Base-by-base conservation (phyloP, 306 rosid species). In the Vicia sativa region DNA sequence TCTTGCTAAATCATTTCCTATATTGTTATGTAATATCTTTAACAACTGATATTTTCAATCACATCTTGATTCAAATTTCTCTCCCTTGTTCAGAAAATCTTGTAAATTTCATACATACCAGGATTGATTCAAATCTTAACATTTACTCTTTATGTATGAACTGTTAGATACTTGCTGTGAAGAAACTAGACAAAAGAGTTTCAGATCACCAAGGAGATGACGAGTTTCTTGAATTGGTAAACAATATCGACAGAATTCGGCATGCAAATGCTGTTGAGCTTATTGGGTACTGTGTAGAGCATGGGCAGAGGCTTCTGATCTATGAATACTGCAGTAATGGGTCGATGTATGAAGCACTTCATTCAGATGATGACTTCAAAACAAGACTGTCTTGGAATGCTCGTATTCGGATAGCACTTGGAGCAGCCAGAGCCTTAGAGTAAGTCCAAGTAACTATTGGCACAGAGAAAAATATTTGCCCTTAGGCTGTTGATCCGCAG, bases 371-470 rank as follows among this genome's bases (percentile, higher is more conserved):
- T 62, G 98, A 89, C 67, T 80, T 62, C 48, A 84, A 79, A 73
- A 81, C 69, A 69, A 84, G 69, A 26, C 83, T 87, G 54, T 77
- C 96, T 1, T 92, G 98, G 98, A 87, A 86, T 81, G 62, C 84
- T 65, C 95, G 98, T 43, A 80, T 87, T 78, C 83, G 83, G 81
- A 83, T 89, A 87, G 96, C 98, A 67, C 96, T 92, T n/a, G 92
- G 83, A 44, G 89, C 98, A 58, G 96, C 98, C 71, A 86, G 95
- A 84, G 95, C 96, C 42, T 82, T 92, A 49, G 95, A 89, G 98
- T 92, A 84, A 86, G 96, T 84, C 65, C 54, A 64, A 56, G 56
- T 39, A 74, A 68, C 43, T 34, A 43, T 45, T 68, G 19, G 50
- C 41, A 56, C 4, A n/a, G 35, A 18, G 15, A 21, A 62, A 41